Conservation (phyloP, 805 yeast genomes). For the Pichia cabralensis region DNA sequence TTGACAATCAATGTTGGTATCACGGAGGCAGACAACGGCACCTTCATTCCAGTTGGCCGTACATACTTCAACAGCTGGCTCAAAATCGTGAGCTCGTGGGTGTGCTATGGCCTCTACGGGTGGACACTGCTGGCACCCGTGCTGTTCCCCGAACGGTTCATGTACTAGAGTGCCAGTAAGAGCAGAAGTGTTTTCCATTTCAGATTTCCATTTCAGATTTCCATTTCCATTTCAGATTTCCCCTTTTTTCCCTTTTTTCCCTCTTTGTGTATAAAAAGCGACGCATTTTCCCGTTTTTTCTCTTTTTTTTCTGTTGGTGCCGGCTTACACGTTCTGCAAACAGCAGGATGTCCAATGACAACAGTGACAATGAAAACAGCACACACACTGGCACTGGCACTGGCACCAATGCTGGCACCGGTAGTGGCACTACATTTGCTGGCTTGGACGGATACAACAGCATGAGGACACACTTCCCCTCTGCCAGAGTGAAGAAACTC, state of each 20-base stretch:
- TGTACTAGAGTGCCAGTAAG: no score
- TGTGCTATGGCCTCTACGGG: slow-evolving; percentile 72
- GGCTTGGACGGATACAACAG: slow-evolving; percentile 29
- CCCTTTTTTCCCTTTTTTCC: no score
- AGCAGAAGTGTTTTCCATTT: no score
- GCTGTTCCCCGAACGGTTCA: slow-evolving; percentile 79
- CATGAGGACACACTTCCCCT: slow-evolving; percentile 78
- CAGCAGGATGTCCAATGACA: background rate
- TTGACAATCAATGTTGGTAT: slow-evolving; percentile 85
- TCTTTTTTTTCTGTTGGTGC: background rate
- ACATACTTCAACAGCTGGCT: slow-evolving; percentile 95
- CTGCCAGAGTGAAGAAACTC: slow-evolving; percentile 88
- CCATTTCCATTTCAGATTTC: no score
- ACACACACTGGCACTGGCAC: background rate
- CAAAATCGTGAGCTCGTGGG: slow-evolving; percentile 86
- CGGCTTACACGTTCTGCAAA: no score
- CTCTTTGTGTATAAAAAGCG: no score
- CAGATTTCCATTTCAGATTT: no score
- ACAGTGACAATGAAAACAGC: background rate
- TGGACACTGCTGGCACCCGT: slow-evolving; percentile 94
- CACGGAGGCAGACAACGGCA: slow-evolving; percentile 66
- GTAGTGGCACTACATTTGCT: slow-evolving; percentile 11
- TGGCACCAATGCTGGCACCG: no score
- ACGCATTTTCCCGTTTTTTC: no score
- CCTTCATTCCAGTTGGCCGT: slow-evolving; percentile 93